Conservation (phyloP, 805 yeast species). For the Helenozyma rhizophorensis region DNA sequence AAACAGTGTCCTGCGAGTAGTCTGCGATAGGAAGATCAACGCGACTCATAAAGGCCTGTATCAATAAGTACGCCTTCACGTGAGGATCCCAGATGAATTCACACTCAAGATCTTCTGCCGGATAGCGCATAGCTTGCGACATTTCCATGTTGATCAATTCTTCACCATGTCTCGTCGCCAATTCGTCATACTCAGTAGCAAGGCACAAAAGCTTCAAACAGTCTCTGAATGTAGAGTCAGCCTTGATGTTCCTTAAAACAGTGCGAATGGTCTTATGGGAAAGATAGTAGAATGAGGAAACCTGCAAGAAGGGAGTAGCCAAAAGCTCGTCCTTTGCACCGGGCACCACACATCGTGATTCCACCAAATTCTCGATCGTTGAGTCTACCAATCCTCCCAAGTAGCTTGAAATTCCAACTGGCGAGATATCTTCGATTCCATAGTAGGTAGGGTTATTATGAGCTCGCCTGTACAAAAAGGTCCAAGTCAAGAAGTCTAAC, state of each 20-base stretch:
- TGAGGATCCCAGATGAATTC: conserved; percentile 84
- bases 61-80: conserved; percentile 65
- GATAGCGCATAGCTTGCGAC: conserved; percentile 56
- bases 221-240: conserved; percentile 45
- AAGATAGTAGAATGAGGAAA: conserved; percentile 87
- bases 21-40: conserved; percentile 89
- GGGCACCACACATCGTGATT: conserved; percentile 64
- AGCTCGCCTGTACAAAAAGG: conserved; percentile 68
- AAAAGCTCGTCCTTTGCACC: conserved; percentile 45
- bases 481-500: conserved; percentile 71
- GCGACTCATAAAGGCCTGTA: conserved; percentile 70
- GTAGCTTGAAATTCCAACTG: conserved; percentile 54
- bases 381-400: conserved; percentile 63
- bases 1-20: conserved; percentile 87
- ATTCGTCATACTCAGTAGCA: conserved; percentile 78
- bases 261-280: conserved; percentile 85
- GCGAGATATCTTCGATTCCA: conserved; percentile 59
- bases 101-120: conserved; percentile 50
- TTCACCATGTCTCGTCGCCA: conserved; percentile 90
- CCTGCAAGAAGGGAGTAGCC: conserved; percentile 78
- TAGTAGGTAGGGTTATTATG: conserved; percentile 76
- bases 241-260: conserved; percentile 8
- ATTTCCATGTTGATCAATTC: conserved; percentile 59
- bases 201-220: conserved; percentile 57
- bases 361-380: conserved; percentile 61